Base-by-base conservation (phyloP, 2,329 filamentous ascomycete species). In the Phaeosphaeria sp. region DNA sequence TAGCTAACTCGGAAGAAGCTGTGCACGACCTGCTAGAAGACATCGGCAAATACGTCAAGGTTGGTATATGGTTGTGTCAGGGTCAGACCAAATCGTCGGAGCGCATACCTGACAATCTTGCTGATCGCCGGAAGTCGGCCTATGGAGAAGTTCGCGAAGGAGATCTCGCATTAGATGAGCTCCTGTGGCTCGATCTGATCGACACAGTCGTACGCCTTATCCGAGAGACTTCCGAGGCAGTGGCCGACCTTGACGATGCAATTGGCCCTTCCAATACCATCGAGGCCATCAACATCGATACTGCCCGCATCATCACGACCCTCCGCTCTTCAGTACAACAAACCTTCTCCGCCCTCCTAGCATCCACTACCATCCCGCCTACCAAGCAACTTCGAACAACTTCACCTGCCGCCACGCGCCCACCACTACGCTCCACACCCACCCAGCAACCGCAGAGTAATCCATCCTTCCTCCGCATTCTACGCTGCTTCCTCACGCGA, bases 11-110 rank as follows among this genome's bases (percentile, higher is more conserved):
- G 2, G 85, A 88, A 58, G 86, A 89, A 61, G 86, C 90, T 0
- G 87, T 90, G 0, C 86, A 90, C 55, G 90, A 93, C 55, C 82
- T 97, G 1, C 82, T 97, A 3, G 85, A 87, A 56, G 88, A 90
- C 0, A 80, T 99, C 18, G 89, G 96, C 60, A 97, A 96, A 74
- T 98, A 97, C 77, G 88, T 90, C 1, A 89, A 93, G 63, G 92
- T 99, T 1, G 95, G 96, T 15, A 94, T 96, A 50, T 99, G 95
- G 95, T 82, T 99, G 13, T 98, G 95, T 68, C 92, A 96, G 77
- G 88, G 90, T 1, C 92, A 97, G 73, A 92, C 87, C 49, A 91
- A 90, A 69, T 85, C 84, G 0, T 64, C 68, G 73, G 52, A 81
- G 76, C 63, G 75, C 78, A 11, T 48, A 7, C 30, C 58, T 7